Evolutionary conservation across 1,284 basidiomycete species (phyloP).

Genomic region (Psilocybe mexicana): DNA sequence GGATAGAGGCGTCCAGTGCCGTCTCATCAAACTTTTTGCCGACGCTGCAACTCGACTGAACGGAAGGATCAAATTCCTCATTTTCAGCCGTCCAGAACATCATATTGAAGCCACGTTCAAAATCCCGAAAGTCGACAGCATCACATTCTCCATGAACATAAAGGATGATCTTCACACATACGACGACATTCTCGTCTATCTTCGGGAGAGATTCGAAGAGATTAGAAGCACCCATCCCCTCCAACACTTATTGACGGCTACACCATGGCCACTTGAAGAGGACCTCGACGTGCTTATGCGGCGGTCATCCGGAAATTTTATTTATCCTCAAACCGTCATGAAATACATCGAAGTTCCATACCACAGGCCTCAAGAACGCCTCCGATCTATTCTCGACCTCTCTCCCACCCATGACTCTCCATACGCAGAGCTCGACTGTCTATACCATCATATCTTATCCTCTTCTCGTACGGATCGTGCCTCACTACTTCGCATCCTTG

Average conservation of each 20-base stretch:
- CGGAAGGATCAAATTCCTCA: neutral
- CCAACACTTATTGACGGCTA: neutral
- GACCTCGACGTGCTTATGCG: neutral
- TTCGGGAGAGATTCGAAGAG: neutral
- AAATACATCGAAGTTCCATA: conserved; percentile 4
- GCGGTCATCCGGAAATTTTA: conserved; percentile 8
- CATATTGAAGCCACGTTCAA: neutral
- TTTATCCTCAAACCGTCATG: conserved; percentile 13
- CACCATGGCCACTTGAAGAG: neutral
- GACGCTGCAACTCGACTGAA: neutral
- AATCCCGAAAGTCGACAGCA: neutral
- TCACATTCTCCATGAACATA: neutral
- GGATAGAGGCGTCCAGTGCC: neutral
- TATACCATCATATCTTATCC: conserved; percentile 8
- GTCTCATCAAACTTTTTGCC: neutral
- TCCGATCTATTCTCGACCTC: conserved; percentile 3
- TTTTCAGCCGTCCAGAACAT: neutral
- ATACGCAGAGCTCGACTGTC: conserved; percentile 9
- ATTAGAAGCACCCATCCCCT: neutral
- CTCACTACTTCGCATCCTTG: neutral
- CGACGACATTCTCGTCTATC: neutral
- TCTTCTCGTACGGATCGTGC: neutral
- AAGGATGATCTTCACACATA: neutral
- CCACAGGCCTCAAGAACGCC: neutral
- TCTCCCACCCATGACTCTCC: conserved; percentile 1